A percentile compares a stretch with the other conserved stretches of the same genome.
Conservation (phyloP, 148 eudicot species). For the Agrostemma githago region DNA sequence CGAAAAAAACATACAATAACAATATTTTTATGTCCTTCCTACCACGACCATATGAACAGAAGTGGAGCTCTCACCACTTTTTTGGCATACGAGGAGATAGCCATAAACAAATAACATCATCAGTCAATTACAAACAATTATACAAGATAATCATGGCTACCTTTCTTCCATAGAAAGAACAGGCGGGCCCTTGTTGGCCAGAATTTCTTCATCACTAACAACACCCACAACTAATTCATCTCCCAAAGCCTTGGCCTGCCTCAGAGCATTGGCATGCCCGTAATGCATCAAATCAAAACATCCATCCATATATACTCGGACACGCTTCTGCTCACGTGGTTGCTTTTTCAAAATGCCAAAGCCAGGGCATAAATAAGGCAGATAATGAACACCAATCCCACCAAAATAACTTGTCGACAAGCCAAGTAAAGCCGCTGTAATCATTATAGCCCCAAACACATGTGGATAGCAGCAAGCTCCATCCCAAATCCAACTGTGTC, state of each 20-base stretch:
- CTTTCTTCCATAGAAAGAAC: conserved; percentile 93
- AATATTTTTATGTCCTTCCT: neutral
- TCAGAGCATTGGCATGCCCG: conserved; percentile 95
- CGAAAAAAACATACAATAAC: neutral
- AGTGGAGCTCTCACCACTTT: neutral
- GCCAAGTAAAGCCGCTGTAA: conserved; percentile 80
- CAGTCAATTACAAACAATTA: conserved; percentile 1
- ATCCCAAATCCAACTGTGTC: conserved; percentile 60
- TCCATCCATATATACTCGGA: conserved; percentile 95
- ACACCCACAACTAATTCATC: conserved; percentile 92
- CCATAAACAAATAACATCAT: conserved; percentile 3
- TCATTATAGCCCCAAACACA: conserved; percentile 79
- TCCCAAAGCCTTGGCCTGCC: conserved; percentile 90
- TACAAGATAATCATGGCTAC: conserved; percentile 28
- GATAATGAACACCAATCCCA: conserved; percentile 54
- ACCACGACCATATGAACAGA: neutral
- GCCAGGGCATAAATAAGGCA: conserved; percentile 65
- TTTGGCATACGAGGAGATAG: neutral
- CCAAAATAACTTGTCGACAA: conserved; percentile 78
- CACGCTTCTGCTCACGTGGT: conserved; percentile 47
- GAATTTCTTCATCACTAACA: conserved; percentile 84
- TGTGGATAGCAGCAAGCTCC: conserved; percentile 75
- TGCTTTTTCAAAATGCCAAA: conserved; percentile 56
- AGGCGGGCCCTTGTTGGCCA: conserved; percentile 91
- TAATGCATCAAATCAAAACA: conserved; percentile 99